Evolutionary conservation across 2,329 filamentous ascomycete species (phyloP).

Genomic region (Nemania abortiva): DNA sequence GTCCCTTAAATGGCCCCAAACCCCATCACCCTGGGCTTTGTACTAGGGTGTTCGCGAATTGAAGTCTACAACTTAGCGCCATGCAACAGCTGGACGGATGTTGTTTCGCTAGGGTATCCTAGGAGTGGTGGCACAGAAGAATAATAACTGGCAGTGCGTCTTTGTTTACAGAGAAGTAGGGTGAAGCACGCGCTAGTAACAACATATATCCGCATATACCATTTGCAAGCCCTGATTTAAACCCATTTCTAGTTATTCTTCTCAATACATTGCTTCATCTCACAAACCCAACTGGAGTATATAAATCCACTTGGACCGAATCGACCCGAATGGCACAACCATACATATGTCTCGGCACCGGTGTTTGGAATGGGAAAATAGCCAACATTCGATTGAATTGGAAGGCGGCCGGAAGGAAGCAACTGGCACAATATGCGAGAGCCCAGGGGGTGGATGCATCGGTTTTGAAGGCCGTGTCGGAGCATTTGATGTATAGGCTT

Average conservation of each 20-base stretch:
- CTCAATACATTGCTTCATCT: background rate
- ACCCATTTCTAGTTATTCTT: background rate
- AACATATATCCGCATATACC: constrained; percentile 1
- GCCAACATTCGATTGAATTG: constrained; percentile 1
- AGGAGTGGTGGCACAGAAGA: background rate
- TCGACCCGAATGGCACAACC: constrained; percentile 1
- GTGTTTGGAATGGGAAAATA: constrained; percentile 13
- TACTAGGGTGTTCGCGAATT: constrained; percentile 6
- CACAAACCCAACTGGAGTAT: background rate
- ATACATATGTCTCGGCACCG: constrained; percentile 8
- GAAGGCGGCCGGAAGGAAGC: background rate
- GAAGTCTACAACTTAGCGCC: constrained; percentile 2
- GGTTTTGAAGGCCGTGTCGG: constrained; percentile 18
- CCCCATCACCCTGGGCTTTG: background rate
- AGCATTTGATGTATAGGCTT: constrained; percentile 18
- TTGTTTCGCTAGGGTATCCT: background rate
- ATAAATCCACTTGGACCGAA: background rate
- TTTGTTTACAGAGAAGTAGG: constrained; percentile 3
- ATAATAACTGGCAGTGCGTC: background rate
- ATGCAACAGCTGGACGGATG: background rate
- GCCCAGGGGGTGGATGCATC: background rate
- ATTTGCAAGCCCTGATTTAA: background rate
- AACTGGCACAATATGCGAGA: background rate
- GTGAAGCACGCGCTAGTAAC: background rate
- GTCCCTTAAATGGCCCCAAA: constrained; percentile 8